Conservation (phyloP, 2,329 filamentous ascomycete genomes). For the Pestalotiopsis fici region DNA sequence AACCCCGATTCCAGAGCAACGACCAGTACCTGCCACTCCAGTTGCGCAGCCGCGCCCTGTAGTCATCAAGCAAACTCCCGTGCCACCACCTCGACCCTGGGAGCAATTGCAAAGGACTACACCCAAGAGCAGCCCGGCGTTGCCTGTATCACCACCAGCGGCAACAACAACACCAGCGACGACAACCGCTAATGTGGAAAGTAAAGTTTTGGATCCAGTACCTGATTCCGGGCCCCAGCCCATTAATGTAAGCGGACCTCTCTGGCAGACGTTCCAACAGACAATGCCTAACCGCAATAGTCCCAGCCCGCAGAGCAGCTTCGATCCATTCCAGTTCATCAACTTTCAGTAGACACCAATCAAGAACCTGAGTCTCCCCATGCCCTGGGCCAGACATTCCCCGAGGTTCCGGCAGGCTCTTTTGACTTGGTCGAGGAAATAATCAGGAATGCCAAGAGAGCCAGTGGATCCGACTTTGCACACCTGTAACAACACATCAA, state of each 20-base stretch:
- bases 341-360: constrained; percentile 6
- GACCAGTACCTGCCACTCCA: background rate
- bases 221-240: constrained; percentile 22
- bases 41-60: constrained; percentile 15
- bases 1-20: background rate
- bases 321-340: constrained; percentile 18
- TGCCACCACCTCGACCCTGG: constrained; percentile 32
- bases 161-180: background rate
- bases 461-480: constrained; percentile 21
- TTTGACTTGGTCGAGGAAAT: constrained; percentile 34
- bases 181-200: background rate
- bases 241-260: constrained; percentile 34
- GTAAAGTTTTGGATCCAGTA: constrained; percentile 5
- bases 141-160: background rate
- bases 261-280: constrained; percentile 27
- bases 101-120: constrained; percentile 26
- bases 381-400: constrained; percentile 16
- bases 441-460: constrained; percentile 30
- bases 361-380: background rate
- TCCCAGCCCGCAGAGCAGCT: constrained; percentile 19
- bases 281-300: constrained; percentile 34
- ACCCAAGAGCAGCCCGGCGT: constrained; percentile 8
- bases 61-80: constrained; percentile 24
- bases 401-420: constrained; percentile 32
- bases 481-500: background rate